Evolutionary conservation across 805 yeast genomes (phyloP).

Genomic region (Myxozyma sirexii): DNA sequence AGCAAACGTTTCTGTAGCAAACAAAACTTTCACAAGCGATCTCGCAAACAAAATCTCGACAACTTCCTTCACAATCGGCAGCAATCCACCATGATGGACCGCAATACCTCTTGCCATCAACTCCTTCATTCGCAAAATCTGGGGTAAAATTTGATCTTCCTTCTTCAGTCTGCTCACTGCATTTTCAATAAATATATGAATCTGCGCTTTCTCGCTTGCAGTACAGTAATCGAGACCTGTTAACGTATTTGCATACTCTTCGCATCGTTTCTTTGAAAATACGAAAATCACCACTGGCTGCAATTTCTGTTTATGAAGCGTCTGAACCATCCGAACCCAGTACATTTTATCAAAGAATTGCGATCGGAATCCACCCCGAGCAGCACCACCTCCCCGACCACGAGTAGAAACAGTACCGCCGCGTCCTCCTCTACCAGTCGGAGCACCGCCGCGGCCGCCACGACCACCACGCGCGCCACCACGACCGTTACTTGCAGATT

Average conservation of each 20-base stretch:
- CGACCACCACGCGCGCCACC: slow-evolving; percentile 44
- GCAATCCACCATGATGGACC: slow-evolving; percentile 90
- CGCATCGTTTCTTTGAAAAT: slow-evolving; percentile 90
- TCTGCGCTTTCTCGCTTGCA: slow-evolving; percentile 84
- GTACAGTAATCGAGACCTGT: slow-evolving; percentile 75
- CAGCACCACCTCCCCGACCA: slow-evolving; percentile 40
- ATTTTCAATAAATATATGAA: slow-evolving; percentile 88
- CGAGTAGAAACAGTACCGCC: slow-evolving; percentile 47
- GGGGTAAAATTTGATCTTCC: slow-evolving; percentile 93
- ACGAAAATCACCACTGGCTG: slow-evolving; percentile 93
- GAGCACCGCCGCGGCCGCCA: slow-evolving; percentile 43
- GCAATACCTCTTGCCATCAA: slow-evolving; percentile 89
- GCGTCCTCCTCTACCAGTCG: slow-evolving; percentile 40
- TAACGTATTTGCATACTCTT: slow-evolving; percentile 83
- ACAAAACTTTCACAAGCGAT: slow-evolving; percentile 82
- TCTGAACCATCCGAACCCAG: slow-evolving; percentile 74
- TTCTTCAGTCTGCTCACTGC: slow-evolving; percentile 84
- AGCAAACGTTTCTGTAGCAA: slow-evolving; percentile 98
- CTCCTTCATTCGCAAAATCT: slow-evolving; percentile 79
- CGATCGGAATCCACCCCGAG: slow-evolving; percentile 43
- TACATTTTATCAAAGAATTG: slow-evolving; percentile 79
- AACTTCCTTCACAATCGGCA: slow-evolving; percentile 91
- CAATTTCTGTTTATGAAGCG: slow-evolving; percentile 65
- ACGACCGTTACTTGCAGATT: slow-evolving; percentile 46
- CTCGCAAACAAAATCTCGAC: slow-evolving; percentile 90